Evolutionary conservation across 2,329 filamentous ascomycete genomes (phyloP), one percentile per base, ranked within the genome.

Genomic region (Incumbomyces delicatus): DNA sequence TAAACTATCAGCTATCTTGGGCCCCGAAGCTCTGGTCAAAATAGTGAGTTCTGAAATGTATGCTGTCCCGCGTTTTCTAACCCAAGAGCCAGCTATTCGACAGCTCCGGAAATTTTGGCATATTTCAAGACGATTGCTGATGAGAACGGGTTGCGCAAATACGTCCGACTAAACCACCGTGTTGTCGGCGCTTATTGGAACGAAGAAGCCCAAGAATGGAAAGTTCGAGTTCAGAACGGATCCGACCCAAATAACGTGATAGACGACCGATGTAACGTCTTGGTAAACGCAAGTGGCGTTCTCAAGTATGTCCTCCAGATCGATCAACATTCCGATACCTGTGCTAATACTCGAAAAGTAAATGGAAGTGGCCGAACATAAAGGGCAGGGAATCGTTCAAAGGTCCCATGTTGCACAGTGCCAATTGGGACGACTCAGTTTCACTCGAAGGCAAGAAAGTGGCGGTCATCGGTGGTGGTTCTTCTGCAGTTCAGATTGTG

Each of bases 381-480:
- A 48, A 51, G 2, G 64, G 65, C 2, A 50, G 66, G 2, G 43
- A 63, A 8, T 49, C 53, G 3, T 68, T 66, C 52, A 47, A 58
- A 40, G 66, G 66, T 3, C 41, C 57, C 14, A 47, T 67, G n/a
- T 48, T 61, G 22, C 62, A 64, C 43, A 58, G 56, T 12, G 60
- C 61, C 1, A 53, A 51, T 3, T 67, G 62, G 61, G 55, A 62
- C 38, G 50, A 57, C 43, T 1, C 58, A 57, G 34, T 32, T 34
- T 59, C 65, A 43, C 40, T 50, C 18, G 22, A 43, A 20, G 50
- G 47, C 2, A 59, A 60, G 35, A n/a, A 35, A 22, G 52, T 60
- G 3, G 58, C 55, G 1, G 44, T 60, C 14, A 53, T 60, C 31
- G 53, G 58, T 6, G 56, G 53, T 41, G 58, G 57, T 10, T 57